phyloP scores from a whole-genome alignment of 345 rosid genomes.

The Eucalyptus coolabah region DNA sequence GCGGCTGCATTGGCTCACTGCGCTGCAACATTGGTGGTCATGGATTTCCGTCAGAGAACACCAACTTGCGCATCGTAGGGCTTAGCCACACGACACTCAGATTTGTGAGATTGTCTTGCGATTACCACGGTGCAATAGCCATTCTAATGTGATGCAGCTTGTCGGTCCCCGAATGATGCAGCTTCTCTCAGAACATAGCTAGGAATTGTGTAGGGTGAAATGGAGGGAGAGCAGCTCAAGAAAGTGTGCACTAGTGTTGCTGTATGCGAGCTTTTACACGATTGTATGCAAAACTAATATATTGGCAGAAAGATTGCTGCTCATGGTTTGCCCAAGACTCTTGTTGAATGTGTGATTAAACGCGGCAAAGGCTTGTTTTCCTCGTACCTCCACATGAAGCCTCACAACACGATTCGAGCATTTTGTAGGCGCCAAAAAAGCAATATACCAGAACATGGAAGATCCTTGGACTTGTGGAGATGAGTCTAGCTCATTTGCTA shows the following conservation, averaged over 20 bases:
- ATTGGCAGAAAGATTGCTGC: neutral
- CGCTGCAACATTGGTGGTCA: conserved; percentile 57
- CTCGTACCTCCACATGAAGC: neutral
- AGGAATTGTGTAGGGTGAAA: neutral
- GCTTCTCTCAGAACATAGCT: neutral
- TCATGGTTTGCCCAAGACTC: neutral
- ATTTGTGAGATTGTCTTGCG: neutral
- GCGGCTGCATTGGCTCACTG: conserved; percentile 78
- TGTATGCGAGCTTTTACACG: neutral
- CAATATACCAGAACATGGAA: neutral
- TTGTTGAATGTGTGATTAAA: neutral
- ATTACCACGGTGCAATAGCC: neutral
- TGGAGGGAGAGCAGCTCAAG: neutral
- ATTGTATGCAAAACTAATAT: neutral
- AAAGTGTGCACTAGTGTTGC: neutral
- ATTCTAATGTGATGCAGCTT: neutral
- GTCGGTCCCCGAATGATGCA: neutral
- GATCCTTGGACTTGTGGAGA: neutral
- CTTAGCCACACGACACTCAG: neutral
- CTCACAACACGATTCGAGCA: neutral
- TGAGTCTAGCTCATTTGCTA: neutral
- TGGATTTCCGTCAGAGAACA: conserved; percentile 64
- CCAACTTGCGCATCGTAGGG: conserved; percentile 29
- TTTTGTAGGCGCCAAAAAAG: neutral
- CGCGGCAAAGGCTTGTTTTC: neutral